Evolutionary conservation across 345 rosid genomes (phyloP), one percentile per base, ranked within the genome.

Genomic region (Ceriops tagal): DNA sequence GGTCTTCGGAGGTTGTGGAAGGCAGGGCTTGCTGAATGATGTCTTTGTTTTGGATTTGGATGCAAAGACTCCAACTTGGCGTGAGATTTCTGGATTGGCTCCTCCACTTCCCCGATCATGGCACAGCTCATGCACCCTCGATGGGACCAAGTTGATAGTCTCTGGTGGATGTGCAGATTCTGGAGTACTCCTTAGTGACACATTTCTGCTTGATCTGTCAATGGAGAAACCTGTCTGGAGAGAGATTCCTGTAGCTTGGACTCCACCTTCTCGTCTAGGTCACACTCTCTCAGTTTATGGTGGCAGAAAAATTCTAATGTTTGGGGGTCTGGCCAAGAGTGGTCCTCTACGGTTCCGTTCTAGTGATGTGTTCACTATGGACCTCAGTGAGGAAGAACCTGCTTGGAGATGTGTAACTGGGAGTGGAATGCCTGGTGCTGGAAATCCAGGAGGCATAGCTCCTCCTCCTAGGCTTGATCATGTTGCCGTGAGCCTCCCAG

Each of bases 121-220:
- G 97, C 93, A 92, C 72, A 92, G 96, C 74, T 92, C 97, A 47
- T 92, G 97, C 83, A 92, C 97, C 35, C 93, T 92, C 28, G 97
- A 92, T 61, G 97, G 97, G 57, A 87, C 89, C 66, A 92, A 89
- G 74, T 74, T 92, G 77, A 86, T 92, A 27, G 96, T 92, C 64
- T 89, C 96, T 8, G 96, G 97, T 64, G 97, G 96, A 27, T 92
- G 96, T 82, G 93, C 97, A 16, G 96, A 89, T 76, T 88, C 93
- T 11, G 96, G 97, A 39, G 97, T 88, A 27, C 95, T 92, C 73
- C 88, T 89, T 28, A 92, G 93, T 62, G 97, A 92, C 70, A 92
- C 97, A 2, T 92, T 92, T 73, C 84, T 89, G 51, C 93, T 92
- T 30, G 96, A 92, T 79, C 84, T 92, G 18, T 89, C 93, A 8